Evolutionary conservation across 345 rosid species (phyloP), one percentile per base, ranked within the genome.

Genomic region (Brassica cretica): DNA sequence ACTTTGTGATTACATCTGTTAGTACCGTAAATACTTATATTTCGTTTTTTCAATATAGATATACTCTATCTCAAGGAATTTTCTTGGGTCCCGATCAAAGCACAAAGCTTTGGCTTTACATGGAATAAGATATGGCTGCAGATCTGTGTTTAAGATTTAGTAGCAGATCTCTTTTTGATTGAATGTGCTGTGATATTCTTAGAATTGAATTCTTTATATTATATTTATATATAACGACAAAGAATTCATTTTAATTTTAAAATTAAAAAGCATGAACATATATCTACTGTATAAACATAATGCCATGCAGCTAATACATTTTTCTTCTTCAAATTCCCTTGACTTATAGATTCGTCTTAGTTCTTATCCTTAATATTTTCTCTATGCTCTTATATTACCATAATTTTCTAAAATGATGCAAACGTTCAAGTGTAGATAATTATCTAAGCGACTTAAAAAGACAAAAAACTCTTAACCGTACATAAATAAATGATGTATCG

Each of bases 61-160:
- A 12, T 66, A 19, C 14, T 21, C 2, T 49, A 73, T 78, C 33
- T 64, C 21, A 61, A 66, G 41, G 73, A 44, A 4, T 30, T 37
- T 66, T 59, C 21, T 59, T 58, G 24, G 75, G 78, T 15, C 39
- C 67, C 71, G 4, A 25, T 25, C 29, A 18, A 69, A 74, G 62
- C 82, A 74, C 68, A 74, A 74, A 73, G 75, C 73, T 64, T 37
- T 80, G 79, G 65, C 79, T 80, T 70, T 74, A 74, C 67, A 74
- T 74, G 46, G 76, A 82, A 82, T 69, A 81, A 82, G 69, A 73
- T 69, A 78, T 76, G 66, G 39, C 29, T 39, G 30, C 61, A 79
- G 78, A 79, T 79, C 59, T 79, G 74, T 73, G 78, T 73, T 79
- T 79, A 79, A 79, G 82, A 73, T 79, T 79, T 79, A 63, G 82